Evolutionary conservation across 208 protist species (phyloP), one percentile per base, ranked within the genome.

Genomic region (Acanthamoeba quina): DNA sequence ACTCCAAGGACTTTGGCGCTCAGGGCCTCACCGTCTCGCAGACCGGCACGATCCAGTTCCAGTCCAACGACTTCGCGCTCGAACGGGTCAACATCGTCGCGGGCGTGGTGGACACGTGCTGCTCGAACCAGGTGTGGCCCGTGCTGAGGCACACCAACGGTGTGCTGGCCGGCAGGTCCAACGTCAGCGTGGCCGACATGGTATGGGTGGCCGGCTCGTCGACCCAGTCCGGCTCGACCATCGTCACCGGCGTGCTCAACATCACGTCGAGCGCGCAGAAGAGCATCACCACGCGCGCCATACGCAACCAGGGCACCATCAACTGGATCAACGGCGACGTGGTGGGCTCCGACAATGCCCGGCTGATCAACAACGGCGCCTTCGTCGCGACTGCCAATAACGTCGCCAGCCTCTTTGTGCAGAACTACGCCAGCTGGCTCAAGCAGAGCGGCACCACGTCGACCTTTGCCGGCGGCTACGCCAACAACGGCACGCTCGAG

Each of bases 391-490:
- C 58, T 37, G 86, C 62, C 86, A 92, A 76, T 21, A 72, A 9
- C 21, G 56, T 37, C 29, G n/a, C n/a, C 29, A 70, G 56, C 86
- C 13, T 92, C 56, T 54, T 92, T 0, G 86, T 92, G 64, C 64
- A 92, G 86, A 92, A 92, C 86, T 44, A n/a, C 17, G 86, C 34
- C 60, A 92, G 44, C 29, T 92, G 86, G 86, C 52, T 54, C 86
- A 92, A 92, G 68, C 68, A 92, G 60, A 41, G 21, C 62, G 41
- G 11, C 78, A 64, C 49, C n/a, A 86, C 78, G 49, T 62, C 78
- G 41, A 92, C 86, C 41, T 92, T 92, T 37, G 64, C 86, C 0
- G 86, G 86, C 34, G 68, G 86, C 86, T 92, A 92, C 86, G 86
- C 37, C 64, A 92, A 92, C 62, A 92, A 76, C 86, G 86, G 86